phyloP scores from a whole-genome alignment of 2,329 filamentous ascomycete species.

The Colletotrichum horii region DNA sequence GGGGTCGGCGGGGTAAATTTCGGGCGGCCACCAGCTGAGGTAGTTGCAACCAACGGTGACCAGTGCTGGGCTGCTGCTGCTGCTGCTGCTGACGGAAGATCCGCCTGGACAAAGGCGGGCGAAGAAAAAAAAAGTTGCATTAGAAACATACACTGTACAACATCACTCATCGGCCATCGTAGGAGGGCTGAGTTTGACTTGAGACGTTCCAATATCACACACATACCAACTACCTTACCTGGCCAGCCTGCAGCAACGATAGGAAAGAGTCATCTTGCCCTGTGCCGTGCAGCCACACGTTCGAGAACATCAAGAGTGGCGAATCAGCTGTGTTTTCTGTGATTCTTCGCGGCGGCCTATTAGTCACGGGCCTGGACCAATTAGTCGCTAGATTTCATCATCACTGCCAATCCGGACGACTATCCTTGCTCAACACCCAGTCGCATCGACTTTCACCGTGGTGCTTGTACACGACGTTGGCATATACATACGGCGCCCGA shows the following conservation, averaged over 20 bases:
- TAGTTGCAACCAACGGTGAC: neutral
- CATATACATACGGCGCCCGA: neutral
- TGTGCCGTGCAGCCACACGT: neutral
- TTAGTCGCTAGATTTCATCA: neutral
- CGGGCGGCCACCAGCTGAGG: neutral
- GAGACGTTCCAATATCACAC: neutral
- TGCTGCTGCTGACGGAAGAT: neutral
- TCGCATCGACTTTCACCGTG: neutral
- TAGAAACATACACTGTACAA: constrained; percentile 13
- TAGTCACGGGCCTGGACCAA: constrained; percentile 10
- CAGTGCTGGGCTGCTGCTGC: neutral
- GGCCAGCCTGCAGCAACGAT: neutral
- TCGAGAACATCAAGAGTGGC: neutral
- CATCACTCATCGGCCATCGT: neutral
- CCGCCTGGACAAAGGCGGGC: neutral
- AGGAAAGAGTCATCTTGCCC: neutral
- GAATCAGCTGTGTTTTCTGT: neutral
- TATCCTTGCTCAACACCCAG: neutral
- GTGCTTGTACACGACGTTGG: neutral
- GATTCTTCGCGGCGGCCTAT: neutral
- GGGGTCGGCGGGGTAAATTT: constrained; percentile 7
- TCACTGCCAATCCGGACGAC: neutral
- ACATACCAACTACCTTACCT: neutral
- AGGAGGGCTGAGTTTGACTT: neutral
- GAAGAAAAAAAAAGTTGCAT: neutral